Percentiles rank a stretch among this genome's conserved stretches.
phyloP scores from a whole-genome alignment of 73 alveolate genomes.

The Tetrahymena borealis region DNA sequence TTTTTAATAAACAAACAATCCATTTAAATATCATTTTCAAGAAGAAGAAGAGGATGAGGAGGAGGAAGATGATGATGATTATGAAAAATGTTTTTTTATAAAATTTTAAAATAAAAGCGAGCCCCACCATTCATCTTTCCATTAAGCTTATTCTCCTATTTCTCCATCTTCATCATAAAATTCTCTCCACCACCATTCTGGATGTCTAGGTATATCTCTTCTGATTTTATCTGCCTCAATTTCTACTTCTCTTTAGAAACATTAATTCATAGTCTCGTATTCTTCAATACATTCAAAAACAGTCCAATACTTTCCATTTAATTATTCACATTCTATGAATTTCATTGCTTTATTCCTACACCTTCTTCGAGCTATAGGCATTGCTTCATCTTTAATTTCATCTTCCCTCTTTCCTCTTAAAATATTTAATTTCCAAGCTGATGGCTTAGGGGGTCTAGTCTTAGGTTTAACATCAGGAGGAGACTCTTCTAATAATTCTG shows the following conservation, averaged over 20 bases:
- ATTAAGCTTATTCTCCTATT: conserved; percentile 46
- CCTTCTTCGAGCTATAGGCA: conserved; percentile 37
- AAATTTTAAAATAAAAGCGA: neutral
- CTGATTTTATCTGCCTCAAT: conserved; percentile 56
- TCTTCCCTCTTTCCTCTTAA: conserved; percentile 51
- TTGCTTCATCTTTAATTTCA: conserved; percentile 49
- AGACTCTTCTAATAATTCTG: conserved; percentile 7
- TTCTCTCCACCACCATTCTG: conserved; percentile 65
- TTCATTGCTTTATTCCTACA: conserved; percentile 42
- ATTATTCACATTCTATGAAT: conserved; percentile 37
- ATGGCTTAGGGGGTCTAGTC: conserved; percentile 49
- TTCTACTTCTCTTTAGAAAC: conserved; percentile 43
- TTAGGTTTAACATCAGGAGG: conserved; percentile 27
- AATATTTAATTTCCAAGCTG: conserved; percentile 36
- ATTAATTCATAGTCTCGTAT: conserved; percentile 41
- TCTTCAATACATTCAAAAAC: conserved; percentile 47
- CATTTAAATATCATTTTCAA: neutral
- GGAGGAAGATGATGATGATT: neutral
- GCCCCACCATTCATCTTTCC: conserved; percentile 43
- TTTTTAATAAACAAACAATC: no score
- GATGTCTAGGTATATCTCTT: conserved; percentile 50
- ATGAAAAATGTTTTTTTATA: neutral
- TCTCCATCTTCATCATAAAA: conserved; percentile 58
- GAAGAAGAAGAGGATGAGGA: neutral
- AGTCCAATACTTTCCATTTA: conserved; percentile 46